A percentile compares a stretch with the other conserved stretches of the same genome.
Evolutionary conservation across 352 stramenopile species (phyloP).

Genomic region (Hyaloperonospora brassicae): DNA sequence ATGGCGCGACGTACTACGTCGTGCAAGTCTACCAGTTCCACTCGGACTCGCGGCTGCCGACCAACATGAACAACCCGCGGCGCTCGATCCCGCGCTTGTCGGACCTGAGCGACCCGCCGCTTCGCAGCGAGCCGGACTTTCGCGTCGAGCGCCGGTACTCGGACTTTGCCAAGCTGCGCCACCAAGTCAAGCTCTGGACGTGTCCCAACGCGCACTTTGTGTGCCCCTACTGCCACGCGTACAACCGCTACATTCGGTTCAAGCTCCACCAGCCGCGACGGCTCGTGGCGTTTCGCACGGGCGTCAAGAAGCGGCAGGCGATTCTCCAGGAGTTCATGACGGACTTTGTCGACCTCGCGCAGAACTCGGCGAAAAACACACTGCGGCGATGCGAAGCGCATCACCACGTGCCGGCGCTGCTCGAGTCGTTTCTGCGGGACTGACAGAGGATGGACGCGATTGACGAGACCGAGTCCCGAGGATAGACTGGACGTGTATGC

Average conservation of each 20-base stretch:
- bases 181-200: neutral
- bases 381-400: neutral
- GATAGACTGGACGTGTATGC: no score
- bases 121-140: neutral
- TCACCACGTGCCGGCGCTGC: neutral
- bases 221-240: neutral
- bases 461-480: no score
- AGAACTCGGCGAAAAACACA: neutral
- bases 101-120: no score
- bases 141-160: neutral
- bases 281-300: no score
- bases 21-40: conserved; percentile 50
- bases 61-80: conserved; percentile 37
- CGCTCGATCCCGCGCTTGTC: no score
- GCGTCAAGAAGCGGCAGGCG: no score
- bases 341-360: neutral
- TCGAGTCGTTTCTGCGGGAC: neutral
- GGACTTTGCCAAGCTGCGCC: neutral
- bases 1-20: conserved; percentile 46
- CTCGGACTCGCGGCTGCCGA: conserved; percentile 38
- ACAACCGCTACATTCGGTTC: neutral
- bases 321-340: neutral
- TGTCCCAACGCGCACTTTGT: neutral
- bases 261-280: neutral
- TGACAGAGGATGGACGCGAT: neutral